Conservation (phyloP, 2,329 filamentous ascomycete genomes). For the Sporothrix humicola region DNA sequence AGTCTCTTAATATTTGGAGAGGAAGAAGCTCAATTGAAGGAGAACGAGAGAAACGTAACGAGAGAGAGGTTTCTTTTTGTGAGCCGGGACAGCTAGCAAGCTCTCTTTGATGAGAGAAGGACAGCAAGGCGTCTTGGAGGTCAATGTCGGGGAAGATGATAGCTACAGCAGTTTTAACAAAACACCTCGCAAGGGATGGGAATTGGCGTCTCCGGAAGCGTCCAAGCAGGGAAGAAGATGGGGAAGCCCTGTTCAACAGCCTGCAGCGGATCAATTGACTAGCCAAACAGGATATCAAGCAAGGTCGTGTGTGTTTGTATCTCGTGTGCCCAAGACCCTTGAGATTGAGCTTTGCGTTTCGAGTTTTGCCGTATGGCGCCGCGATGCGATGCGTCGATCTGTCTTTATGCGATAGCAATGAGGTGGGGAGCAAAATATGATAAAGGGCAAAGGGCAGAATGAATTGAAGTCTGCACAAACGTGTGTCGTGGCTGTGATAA, state of each 20-base stretch:
- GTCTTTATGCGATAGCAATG: background rate
- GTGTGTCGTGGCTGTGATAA: constrained; percentile 22
- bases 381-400: constrained; percentile 8
- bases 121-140: background rate
- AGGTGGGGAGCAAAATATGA: background rate
- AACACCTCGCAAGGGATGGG: background rate
- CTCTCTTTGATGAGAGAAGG: background rate
- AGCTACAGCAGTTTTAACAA: background rate
- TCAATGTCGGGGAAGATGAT: background rate
- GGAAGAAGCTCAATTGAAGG: background rate
- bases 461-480: no score
- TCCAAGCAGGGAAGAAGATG: background rate
- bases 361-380: background rate
- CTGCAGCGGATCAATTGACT: no score
- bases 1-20: background rate
- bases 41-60: background rate
- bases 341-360: background rate
- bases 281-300: no score
- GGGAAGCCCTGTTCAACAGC: no score
- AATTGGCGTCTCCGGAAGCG: constrained; percentile 17
- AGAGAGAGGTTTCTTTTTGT: background rate
- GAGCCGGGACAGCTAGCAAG: background rate
- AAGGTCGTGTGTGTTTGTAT: no score
- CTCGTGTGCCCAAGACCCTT: background rate
- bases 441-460: no score